A percentile compares a stretch with the other conserved stretches of the same genome.
Conservation (phyloP, 306 rosid genomes). For the Cyclanthera cordifolia region DNA sequence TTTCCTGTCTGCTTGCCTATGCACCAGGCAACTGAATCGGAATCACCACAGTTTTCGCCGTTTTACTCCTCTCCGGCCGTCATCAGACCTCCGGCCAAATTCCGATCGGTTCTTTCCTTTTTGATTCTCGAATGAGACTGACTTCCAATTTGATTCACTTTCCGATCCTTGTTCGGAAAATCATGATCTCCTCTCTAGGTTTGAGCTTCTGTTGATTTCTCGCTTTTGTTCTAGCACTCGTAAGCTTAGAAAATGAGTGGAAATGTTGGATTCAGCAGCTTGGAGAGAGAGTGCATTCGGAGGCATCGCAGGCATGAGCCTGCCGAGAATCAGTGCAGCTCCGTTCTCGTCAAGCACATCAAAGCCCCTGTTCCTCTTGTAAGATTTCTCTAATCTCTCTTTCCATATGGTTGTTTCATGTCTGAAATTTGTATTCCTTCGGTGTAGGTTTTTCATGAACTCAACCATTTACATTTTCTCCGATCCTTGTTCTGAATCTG, state of each 20-base stretch:
- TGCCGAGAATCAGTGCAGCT: conserved; percentile 57
- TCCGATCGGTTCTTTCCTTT: not conserved
- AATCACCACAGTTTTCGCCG: not conserved
- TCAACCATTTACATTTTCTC: not conserved
- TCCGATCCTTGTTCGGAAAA: not conserved
- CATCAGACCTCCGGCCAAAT: not conserved
- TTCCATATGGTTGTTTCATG: not conserved
- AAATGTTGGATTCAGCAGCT: conserved; percentile 32
- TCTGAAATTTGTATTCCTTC: not conserved
- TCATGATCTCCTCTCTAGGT: conserved; percentile 6
- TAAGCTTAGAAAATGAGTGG: conserved; percentile 8
- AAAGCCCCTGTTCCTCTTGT: conserved; percentile 76
- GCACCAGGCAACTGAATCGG: not conserved
- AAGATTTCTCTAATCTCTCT: conserved; percentile 8
- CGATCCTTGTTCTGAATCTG: not conserved
- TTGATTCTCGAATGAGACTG: not conserved
- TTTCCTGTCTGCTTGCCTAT: conserved; percentile 8
- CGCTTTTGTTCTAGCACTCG: not conserved
- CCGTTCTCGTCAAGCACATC: conserved; percentile 69
- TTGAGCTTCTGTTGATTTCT: conserved; percentile 11
- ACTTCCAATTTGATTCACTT: not conserved
- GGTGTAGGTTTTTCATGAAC: not conserved
- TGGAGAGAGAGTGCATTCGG: conserved; percentile 52
- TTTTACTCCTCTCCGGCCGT: not conserved
- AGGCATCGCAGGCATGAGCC: conserved; percentile 52